Conservation (phyloP, 345 rosid species). For the thale cress (Arabidopsis thaliana) region TAIR10.1 NC_003070.9:5582001-5582500, state of each 20-base stretch:
- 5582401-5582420: constrained; percentile 63
- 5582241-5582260: constrained; percentile 35
- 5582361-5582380: constrained; percentile 3
- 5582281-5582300: neutral
- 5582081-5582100: constrained; percentile 37
- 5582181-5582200: constrained; percentile 31
- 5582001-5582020: constrained; percentile 23
- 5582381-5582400: constrained; percentile 41
- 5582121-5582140: constrained; percentile 18
- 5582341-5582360: constrained; percentile 39
- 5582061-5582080: constrained; percentile 27
- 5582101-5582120: constrained; percentile 35
- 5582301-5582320: constrained; percentile 24
- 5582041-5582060: constrained; percentile 31
- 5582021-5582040: constrained; percentile 25
- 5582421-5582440: constrained; percentile 60
- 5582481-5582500: constrained; percentile 72
- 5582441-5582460: constrained; percentile 72
- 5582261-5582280: constrained; percentile 20
- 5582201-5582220: constrained; percentile 3
- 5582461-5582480: constrained; percentile 63
- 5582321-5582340: neutral
- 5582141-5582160: constrained; percentile 14
- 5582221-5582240: constrained; percentile 21
- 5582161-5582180: constrained; percentile 23